Evolutionary conservation across 352 stramenopile species (phyloP).

Genomic region (Albugo candida): DNA sequence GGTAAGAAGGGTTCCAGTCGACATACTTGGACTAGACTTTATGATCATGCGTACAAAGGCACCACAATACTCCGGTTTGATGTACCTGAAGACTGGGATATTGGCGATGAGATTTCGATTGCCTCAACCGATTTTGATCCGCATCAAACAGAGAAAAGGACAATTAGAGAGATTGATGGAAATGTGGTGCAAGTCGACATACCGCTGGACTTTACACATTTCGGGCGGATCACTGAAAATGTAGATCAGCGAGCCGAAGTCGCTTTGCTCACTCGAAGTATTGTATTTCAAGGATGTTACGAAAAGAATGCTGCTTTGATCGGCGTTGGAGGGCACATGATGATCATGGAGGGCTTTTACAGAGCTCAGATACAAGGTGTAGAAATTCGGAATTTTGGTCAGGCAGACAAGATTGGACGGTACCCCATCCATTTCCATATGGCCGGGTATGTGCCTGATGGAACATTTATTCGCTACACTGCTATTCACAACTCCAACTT

Average conservation of each 20-base stretch:
- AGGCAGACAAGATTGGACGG: constrained; percentile 19
- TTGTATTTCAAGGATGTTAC: constrained; percentile 25
- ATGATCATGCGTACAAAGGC: constrained; percentile 7
- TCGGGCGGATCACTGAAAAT: constrained; percentile 15
- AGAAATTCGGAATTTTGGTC: constrained; percentile 22
- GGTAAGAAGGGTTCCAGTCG: constrained; percentile 12
- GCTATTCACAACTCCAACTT: constrained; percentile 25
- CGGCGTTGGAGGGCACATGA: constrained; percentile 21
- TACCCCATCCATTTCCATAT: constrained; percentile 35
- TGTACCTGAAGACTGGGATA: constrained; percentile 11
- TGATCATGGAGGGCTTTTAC: constrained; percentile 17
- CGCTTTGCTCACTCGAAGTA: constrained; percentile 29
- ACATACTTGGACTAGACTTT: constrained; percentile 16
- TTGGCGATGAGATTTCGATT: constrained; percentile 24
- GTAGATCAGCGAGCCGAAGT: constrained; percentile 39
- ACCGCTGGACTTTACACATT: constrained; percentile 20
- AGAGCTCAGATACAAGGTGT: constrained; percentile 17
- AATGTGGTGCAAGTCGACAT: constrained; percentile 11
- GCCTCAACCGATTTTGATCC: constrained; percentile 20
- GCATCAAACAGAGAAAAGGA: constrained; percentile 18
- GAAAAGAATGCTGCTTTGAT: constrained; percentile 3
- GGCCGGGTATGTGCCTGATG: constrained; percentile 7
- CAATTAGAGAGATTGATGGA: constrained; percentile 10
- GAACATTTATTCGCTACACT: constrained; percentile 17
- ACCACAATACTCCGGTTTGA: constrained; percentile 11